A percentile compares a stretch with the other conserved stretches of the same genome.
Conservation (phyloP, 257 asterid genomes). For the Fraxinus pennsylvanica region DNA sequence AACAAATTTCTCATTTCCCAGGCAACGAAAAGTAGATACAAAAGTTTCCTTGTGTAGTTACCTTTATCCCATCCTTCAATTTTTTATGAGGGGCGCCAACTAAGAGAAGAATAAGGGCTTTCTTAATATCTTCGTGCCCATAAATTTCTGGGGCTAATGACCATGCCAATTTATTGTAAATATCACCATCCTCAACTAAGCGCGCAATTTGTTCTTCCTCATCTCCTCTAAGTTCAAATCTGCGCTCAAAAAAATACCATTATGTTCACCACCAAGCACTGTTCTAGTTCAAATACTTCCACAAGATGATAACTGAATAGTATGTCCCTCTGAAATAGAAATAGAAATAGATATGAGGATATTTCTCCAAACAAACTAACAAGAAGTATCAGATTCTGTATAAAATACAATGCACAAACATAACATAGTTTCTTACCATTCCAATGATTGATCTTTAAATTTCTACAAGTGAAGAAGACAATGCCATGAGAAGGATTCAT, state of each 20-base stretch:
- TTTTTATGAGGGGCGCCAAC: constrained; percentile 97
- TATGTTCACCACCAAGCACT: neutral
- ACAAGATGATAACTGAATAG: neutral
- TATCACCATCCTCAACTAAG: constrained; percentile 91
- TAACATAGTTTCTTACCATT: neutral
- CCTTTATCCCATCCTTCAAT: constrained; percentile 97
- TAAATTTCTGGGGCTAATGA: constrained; percentile 94
- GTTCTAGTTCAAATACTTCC: neutral
- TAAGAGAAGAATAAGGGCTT: constrained; percentile 93
- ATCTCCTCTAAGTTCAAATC: constrained; percentile 71
- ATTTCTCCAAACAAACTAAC: neutral
- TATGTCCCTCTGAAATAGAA: neutral
- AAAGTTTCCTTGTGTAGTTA: constrained; percentile 28
- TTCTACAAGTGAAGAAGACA: too few relatives aligned
- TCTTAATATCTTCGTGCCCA: constrained; percentile 91
- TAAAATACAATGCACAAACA: neutral
- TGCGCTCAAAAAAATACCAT: constrained; percentile 15
- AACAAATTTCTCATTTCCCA: neutral
- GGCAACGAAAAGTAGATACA: neutral
- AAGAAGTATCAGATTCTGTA: neutral
- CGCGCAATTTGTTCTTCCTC: constrained; percentile 81
- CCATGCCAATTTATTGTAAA: constrained; percentile 72
- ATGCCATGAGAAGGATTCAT: too few relatives aligned
- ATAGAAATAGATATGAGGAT: neutral
- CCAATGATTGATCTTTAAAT: too few relatives aligned